Evolutionary conservation across 352 stramenopile species (phyloP), one percentile per base, ranked within the genome.

Genomic region (Pythium guiyangense): DNA sequence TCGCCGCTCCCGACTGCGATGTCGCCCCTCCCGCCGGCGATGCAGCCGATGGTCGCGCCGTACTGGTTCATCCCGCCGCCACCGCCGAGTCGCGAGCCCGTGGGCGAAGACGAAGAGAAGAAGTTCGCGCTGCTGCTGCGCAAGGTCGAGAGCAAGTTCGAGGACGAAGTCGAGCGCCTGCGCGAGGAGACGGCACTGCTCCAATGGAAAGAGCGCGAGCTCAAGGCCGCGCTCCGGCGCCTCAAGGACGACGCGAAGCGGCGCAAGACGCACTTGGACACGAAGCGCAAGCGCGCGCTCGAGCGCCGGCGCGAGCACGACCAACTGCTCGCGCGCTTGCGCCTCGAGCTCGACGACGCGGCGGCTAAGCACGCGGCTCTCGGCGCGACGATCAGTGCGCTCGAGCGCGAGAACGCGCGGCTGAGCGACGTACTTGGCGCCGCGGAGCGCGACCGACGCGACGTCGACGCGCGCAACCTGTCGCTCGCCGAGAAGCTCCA

Each of bases 91-190:
- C 40, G 34, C 49, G 66, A 57, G 46, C 49, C n/a, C 6, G 26
- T 53, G 44, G 52, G 49, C 29, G 70, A 70, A 46, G 62, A 64
- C 57, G 71, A 73, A 48, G 66, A 77, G 42, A 70, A 68, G 59
- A 79, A 77, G 45, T 70, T 91, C 57, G 87, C 84, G 62, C 57
- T 92, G 60, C 70, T 91, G 49, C 64, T 91, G 49, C 79, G 84
- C 39, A 85, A 88, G 48, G 54, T 91, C 18, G 84, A 94, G 62
- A 87, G 74, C 57, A 89, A 89, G 55, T 88, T 88, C 52, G 68
- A 84, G 57, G 82, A 92, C 61, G 79, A 94, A 49, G 66, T 92
- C 18, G 82, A 92, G 50, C 64, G 74, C 42, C 70, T 92, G 8
- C 81, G 82, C 40, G 77, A 92, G 52, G 70, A 81, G 45, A 87